Percentiles rank a stretch among this genome's conserved stretches.
phyloP scores from a whole-genome alignment of 129 eudicot species.

The Kitagawia praeruptora region DNA sequence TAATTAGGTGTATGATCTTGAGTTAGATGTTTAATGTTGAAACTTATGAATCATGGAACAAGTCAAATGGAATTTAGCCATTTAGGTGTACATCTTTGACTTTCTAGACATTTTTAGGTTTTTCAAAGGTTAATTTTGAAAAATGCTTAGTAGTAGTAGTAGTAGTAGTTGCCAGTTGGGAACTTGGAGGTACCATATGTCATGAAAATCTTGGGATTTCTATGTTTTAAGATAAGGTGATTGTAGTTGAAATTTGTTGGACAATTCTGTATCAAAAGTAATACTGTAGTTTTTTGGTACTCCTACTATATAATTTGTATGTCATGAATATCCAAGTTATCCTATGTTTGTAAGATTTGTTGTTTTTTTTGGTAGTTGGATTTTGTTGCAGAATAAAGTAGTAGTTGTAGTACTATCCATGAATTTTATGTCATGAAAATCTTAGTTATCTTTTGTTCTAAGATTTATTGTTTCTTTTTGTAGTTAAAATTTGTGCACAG shows the following conservation, averaged over 20 bases:
- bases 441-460: background rate
- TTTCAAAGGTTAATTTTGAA: background rate
- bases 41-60: background rate
- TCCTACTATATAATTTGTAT: background rate
- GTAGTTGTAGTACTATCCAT: background rate
- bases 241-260: background rate
- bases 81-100: constrained; percentile 11
- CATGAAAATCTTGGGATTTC: background rate
- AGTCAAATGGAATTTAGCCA: background rate
- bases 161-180: too few relatives aligned
- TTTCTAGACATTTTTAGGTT: background rate
- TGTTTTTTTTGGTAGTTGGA: constrained; percentile 19
- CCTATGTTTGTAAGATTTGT: background rate
- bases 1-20: background rate
- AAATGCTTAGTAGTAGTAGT: background rate
- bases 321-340: background rate
- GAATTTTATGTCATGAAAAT: background rate
- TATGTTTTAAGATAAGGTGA: background rate
- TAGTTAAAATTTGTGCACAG: constrained; percentile 14
- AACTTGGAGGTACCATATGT: background rate
- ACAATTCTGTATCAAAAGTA: background rate
- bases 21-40: background rate
- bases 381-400: background rate
- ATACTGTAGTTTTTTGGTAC: background rate
- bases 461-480: background rate